Base-by-base conservation (phyloP, 108 stramenopile species). In the Fragilariopsis cylindrus region DNA sequence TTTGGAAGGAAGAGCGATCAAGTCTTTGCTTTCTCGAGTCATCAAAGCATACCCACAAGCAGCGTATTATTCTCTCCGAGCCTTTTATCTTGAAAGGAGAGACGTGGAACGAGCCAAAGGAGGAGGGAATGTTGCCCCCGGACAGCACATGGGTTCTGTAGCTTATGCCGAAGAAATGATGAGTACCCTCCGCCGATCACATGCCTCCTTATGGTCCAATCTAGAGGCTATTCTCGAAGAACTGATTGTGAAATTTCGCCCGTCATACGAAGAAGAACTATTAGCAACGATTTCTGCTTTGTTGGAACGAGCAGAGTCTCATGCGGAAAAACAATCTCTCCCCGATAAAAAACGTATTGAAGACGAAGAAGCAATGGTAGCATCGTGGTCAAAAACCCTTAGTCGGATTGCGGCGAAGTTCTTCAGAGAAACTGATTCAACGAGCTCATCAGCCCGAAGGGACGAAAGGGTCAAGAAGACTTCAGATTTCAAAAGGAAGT, bases 161-260 rank as follows among this genome's bases (percentile, higher is more conserved):
- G 75, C 79, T 43, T 80, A 81, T 65, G 89, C 96, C 11, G 97
- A 96, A 65, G 92, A 93, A 55, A 75, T 97, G 57, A 93, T 97
- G 95, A 89, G 90, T 3, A 82, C 75, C 44, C 79, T 97, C 4
- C 76, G 97, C 42, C 87, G 92, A 50, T 76, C 85, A 1, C 97
- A 97, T 72, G 89, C 94, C 43, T 86, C 88, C 5, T 80, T 97
- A 46, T 96, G 94, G 85, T 88, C 81, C 72, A 82, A 84, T n/a
- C 82, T 98, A 63, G 97, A 98, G 76, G 78, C 88, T 7, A 95
- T 98, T 48, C 77, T 98, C 53, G 96, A 98, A 69, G 94, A 98
- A 70, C 70, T 97, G 57, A 97, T 97, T 69, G 87, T 94, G 5
- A 91, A 91, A 57, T 96, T 96, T 64, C 85, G 96, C 40, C 93